phyloP scores from a whole-genome alignment of 306 rosid genomes.

The Medicago lupulina region DNA sequence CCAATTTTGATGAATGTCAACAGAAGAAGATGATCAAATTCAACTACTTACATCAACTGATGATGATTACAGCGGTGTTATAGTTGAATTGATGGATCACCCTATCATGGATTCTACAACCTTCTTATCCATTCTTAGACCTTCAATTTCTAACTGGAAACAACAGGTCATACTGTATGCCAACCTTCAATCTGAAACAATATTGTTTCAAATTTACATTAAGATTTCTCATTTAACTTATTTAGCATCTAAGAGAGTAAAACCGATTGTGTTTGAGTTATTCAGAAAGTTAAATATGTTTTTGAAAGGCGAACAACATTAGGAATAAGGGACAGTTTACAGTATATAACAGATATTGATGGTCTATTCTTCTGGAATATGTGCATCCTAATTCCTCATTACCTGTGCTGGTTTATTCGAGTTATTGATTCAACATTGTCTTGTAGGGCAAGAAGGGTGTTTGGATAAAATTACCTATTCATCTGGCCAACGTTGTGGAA shows the following conservation, averaged over 20 bases:
- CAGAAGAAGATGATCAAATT: constrained; percentile 46
- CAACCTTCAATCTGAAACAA: no score
- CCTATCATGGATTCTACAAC: constrained; percentile 55
- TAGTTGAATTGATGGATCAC: constrained; percentile 57
- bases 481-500: constrained; percentile 69
- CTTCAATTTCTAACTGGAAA: constrained; percentile 80
- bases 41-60: constrained; percentile 56
- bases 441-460: constrained; percentile 79
- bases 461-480: constrained; percentile 82
- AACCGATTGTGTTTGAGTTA: not conserved
- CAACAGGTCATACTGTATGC: constrained; percentile 58
- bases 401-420: constrained; percentile 11
- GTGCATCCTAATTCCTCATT: no score
- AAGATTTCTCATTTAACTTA: constrained; percentile 17
- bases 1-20: not conserved
- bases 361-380: not conserved
- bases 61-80: constrained; percentile 76
- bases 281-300: no score
- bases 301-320: no score
- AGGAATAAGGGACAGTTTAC: no score
- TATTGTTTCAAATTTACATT: not conserved
- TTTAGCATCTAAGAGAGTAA: not conserved
- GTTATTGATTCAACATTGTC: constrained; percentile 40
- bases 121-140: constrained; percentile 58
- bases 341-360: no score